Percentiles rank a stretch among this genome's conserved stretches.
Evolutionary conservation across 2,329 filamentous ascomycete genomes (phyloP).

Genomic region (Stagonosporopsis vannaccii): DNA sequence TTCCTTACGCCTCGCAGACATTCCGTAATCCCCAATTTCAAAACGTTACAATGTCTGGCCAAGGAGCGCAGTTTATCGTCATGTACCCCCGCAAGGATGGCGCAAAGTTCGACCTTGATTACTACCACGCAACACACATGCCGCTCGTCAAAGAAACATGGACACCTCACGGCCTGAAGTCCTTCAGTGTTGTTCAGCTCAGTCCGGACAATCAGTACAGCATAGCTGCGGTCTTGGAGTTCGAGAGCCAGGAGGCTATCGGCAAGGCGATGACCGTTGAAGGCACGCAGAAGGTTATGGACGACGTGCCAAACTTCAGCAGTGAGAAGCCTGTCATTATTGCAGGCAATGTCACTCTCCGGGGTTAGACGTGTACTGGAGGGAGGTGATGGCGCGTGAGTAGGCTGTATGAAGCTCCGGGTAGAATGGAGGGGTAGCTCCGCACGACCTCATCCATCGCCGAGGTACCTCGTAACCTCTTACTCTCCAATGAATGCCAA

Average conservation of each 20-base stretch:
- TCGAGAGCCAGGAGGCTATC: conserved; percentile 35
- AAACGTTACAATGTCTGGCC: conserved; percentile 24
- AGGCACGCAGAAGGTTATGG: conserved; percentile 45
- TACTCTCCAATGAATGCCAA: conserved; percentile 16
- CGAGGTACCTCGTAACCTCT: conserved; percentile 17
- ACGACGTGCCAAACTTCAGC: conserved; percentile 47
- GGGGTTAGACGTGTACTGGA: conserved; percentile 10
- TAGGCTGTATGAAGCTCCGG: conserved; percentile 10
- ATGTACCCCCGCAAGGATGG: conserved; percentile 54
- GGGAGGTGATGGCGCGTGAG: neutral
- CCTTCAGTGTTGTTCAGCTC: conserved; percentile 31
- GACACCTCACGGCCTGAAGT: conserved; percentile 50
- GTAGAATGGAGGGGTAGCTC: conserved; percentile 19
- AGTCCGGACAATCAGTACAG: conserved; percentile 33
- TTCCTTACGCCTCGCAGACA: conserved; percentile 2
- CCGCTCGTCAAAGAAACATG: conserved; percentile 53
- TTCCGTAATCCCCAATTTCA: neutral
- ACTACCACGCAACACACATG: conserved; percentile 59
- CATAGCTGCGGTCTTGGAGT: conserved; percentile 28
- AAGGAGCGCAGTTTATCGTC: conserved; percentile 27
- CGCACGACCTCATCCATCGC: conserved; percentile 14
- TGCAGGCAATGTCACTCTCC: conserved; percentile 28
- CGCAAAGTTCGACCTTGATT: conserved; percentile 57
- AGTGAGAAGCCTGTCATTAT: conserved; percentile 45
- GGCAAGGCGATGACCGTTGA: conserved; percentile 28